Base-by-base conservation (phyloP, 2,329 filamentous ascomycete species). In the Orbilia brochopaga region DNA sequence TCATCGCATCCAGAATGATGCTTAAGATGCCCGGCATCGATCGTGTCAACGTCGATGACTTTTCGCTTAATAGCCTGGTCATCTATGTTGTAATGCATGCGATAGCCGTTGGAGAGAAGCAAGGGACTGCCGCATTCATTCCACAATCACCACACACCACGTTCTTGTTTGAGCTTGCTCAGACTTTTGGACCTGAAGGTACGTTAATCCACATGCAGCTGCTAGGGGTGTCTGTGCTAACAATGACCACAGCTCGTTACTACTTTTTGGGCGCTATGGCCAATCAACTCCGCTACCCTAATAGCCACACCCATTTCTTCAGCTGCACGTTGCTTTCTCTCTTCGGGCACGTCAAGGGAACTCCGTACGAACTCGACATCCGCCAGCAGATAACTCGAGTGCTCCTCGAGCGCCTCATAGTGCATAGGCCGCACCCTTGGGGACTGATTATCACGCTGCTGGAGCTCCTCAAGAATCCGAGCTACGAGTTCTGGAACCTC, bases 341-440 rank as follows among this genome's bases (percentile, higher is more conserved):
- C 42, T 97, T 97, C 79, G 90, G 88, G 19, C 86, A 86, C 74
- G 90, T 94, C 81, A 82, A 84, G 77, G 84, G 80, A 78, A 88
- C 89, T 75, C 87, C 89, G 15, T 90, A 94, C 77, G 90, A 93
- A 76, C 85, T 84, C 0, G 89, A 92, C 74, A 88, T 97, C 53
- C 90, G 93, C 37, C 90, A 97, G 81, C 91, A 95, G 79, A 93
- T 99, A 67, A 91, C 91, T 58, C 87, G 93, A 52, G 87, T 97
- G 23, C 82, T 99, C 51, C 83, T 97, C 40, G 94, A 99, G 83
- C 87, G 94, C 54, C 83, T 97, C 52, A 86, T 95, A 69, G 90
- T 91, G 21, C 91, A 91, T 79, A 91, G 92, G 81, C 93, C 93
- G 58, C 93, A 97, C 79, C 93, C 95, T 17, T 97, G 93, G 93